These are phyloP conservation scores for Krasilnikovozyma curviuscula DNA, from an alignment of 768 basidiomycete species.

Conservation along the genomic window DNA sequence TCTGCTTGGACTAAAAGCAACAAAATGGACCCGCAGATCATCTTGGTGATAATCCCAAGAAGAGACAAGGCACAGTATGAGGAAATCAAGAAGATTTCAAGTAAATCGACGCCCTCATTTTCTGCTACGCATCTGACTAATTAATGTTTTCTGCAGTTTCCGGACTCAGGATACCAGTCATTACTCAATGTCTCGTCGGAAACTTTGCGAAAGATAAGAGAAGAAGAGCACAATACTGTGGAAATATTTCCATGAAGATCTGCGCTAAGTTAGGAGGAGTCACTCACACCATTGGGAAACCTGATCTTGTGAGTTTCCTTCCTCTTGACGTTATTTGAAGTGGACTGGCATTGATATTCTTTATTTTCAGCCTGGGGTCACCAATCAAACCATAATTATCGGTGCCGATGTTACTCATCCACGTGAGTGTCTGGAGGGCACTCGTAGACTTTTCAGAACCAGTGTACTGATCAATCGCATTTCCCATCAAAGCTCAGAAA, in stretches of 20 bases:
- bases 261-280: constrained; percentile 25
- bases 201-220: constrained; percentile 18
- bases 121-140: neutral
- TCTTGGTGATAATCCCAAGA: constrained; percentile 21
- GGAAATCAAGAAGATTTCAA: constrained; percentile 20
- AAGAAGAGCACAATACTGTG: constrained; percentile 22
- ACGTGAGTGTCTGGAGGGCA: constrained; percentile 11
- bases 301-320: too few species aligned
- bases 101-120: constrained; percentile 16
- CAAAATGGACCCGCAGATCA: constrained; percentile 21
- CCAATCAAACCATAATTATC: constrained; percentile 24
- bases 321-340: too few species aligned
- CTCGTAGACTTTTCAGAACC: neutral
- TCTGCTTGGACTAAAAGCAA: too few species aligned
- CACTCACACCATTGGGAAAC: constrained; percentile 20
- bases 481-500: neutral
- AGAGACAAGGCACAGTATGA: constrained; percentile 24
- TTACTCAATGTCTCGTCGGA: constrained; percentile 25
- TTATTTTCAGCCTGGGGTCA: constrained; percentile 6
- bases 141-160: neutral
- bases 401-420: constrained; percentile 20
- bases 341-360: neutral
- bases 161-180: constrained; percentile 17
- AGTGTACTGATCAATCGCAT: neutral
- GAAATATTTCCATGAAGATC: constrained; percentile 26